Evolutionary conservation across 306 rosid genomes (phyloP).

Genomic region (Vigna mungo): DNA sequence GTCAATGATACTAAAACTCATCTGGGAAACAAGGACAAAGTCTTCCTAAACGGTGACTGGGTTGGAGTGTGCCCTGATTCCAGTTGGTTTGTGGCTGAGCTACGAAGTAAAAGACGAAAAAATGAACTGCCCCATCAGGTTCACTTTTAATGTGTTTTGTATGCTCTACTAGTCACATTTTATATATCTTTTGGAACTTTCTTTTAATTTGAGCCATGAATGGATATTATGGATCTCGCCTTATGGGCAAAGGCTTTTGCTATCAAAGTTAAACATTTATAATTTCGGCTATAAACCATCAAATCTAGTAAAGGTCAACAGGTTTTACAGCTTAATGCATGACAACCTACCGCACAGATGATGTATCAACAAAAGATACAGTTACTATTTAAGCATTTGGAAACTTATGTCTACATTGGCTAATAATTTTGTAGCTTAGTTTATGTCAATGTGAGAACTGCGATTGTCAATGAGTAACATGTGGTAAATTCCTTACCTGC

Average conservation of each 20-base stretch:
- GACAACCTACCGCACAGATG: constrained; percentile 7
- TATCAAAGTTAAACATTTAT: constrained; percentile 5
- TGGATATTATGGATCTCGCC: background rate
- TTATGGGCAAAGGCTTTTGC: constrained; percentile 1
- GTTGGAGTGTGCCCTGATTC: constrained; percentile 83
- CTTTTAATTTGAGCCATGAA: constrained; percentile 26
- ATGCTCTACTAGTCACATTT: constrained; percentile 26
- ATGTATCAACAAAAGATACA: constrained; percentile 10
- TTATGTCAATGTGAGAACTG: background rate
- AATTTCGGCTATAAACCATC: constrained; percentile 24
- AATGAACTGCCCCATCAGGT: constrained; percentile 80
- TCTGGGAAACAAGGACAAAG: constrained; percentile 65
- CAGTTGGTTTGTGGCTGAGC: constrained; percentile 59
- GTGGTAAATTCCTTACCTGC: constrained; percentile 16
- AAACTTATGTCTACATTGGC: background rate
- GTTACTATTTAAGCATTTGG: constrained; percentile 18
- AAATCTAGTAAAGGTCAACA: constrained; percentile 26
- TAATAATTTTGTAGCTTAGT: constrained; percentile 17
- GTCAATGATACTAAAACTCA: constrained; percentile 68
- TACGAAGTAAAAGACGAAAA: constrained; percentile 68
- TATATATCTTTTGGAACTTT: constrained; percentile 1
- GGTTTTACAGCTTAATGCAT: constrained; percentile 23
- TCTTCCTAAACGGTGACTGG: constrained; percentile 92
- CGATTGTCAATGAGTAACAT: constrained; percentile 2
- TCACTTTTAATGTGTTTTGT: constrained; percentile 41